Percentiles rank a stretch among this genome's conserved stretches.
Conservation (phyloP, 2,329 filamentous ascomycete genomes). For the Acrodontium crateriforme region DNA sequence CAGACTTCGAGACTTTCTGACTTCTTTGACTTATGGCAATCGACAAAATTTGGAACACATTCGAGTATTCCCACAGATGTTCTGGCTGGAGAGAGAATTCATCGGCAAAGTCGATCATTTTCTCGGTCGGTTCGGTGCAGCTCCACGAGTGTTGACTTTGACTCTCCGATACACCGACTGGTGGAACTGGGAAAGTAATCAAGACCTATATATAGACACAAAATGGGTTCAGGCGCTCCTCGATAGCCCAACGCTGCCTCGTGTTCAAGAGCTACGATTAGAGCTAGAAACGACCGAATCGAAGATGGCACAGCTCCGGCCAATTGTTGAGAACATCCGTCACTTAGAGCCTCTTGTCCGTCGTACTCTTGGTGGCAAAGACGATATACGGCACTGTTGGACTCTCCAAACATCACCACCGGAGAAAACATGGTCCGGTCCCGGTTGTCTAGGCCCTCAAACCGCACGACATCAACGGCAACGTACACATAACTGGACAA, state of each 20-base stretch:
- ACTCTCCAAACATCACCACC: too few species aligned
- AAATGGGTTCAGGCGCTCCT: slow-evolving; percentile 13
- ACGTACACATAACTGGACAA: too few species aligned
- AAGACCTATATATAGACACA: slow-evolving; percentile 12
- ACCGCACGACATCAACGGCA: too few species aligned
- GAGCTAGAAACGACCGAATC: slow-evolving; percentile 35
- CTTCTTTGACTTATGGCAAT: slow-evolving; percentile 5
- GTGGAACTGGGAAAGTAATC: slow-evolving; percentile 23
- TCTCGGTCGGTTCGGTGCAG: too few species aligned
- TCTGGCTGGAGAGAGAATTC: slow-evolving; percentile 15
- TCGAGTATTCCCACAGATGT: slow-evolving; percentile 13
- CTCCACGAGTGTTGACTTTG: slow-evolving; percentile 15
- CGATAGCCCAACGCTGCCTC: slow-evolving; percentile 18
- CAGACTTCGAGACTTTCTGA: slow-evolving; percentile 4
- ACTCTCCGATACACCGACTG: slow-evolving; percentile 25
- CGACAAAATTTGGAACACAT: slow-evolving; percentile 10
- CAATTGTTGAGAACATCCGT: too few species aligned
- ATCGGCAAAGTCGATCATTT: slow-evolving; percentile 3
- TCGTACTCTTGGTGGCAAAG: too few species aligned
- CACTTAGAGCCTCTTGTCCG: too few species aligned
- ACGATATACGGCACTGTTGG: too few species aligned
- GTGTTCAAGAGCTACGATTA: slow-evolving; percentile 8
- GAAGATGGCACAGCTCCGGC: slow-evolving; percentile 32
- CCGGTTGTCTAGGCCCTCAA: too few species aligned
- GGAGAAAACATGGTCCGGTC: too few species aligned